Percentiles rank a stretch among this genome's conserved stretches.
Conservation (phyloP, 176 grass and related monocot species). For the Thinopyrum elongatum region DNA sequence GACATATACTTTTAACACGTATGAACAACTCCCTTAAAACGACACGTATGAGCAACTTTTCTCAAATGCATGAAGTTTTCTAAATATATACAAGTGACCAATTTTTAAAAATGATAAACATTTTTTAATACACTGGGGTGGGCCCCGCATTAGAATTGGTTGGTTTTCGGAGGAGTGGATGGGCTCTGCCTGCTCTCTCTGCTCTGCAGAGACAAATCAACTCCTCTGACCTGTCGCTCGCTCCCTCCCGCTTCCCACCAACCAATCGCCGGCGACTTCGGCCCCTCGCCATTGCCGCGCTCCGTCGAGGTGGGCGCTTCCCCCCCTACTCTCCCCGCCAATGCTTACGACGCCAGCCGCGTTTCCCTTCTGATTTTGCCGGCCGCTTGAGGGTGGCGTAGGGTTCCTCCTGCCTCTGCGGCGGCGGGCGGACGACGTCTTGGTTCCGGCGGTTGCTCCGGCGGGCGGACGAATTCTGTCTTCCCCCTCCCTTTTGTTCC, state of each 20-base stretch:
- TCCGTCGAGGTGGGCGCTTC: background rate
- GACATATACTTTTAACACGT: background rate
- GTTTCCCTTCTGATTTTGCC: background rate
- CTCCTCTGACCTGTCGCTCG: background rate
- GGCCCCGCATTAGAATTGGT: background rate
- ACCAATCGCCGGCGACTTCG: background rate
- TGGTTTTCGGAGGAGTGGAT: background rate
- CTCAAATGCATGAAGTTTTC: background rate
- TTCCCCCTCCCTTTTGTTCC: background rate
- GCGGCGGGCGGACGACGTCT: background rate
- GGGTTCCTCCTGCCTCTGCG: background rate
- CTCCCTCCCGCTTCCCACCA: background rate
- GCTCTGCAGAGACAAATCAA: background rate
- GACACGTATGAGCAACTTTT: background rate
- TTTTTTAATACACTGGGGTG: background rate
- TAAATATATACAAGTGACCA: background rate
- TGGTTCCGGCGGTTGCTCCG: background rate
- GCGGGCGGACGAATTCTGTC: background rate
- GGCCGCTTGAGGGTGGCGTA: background rate
- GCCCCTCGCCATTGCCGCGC: background rate
- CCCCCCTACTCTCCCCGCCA: background rate
- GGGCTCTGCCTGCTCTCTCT: background rate
- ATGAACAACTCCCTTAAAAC: no score
- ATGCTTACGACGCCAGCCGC: background rate
- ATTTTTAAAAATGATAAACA: background rate